phyloP scores from a whole-genome alignment of 768 basidiomycete genomes.

The Serendipita sp. region DNA sequence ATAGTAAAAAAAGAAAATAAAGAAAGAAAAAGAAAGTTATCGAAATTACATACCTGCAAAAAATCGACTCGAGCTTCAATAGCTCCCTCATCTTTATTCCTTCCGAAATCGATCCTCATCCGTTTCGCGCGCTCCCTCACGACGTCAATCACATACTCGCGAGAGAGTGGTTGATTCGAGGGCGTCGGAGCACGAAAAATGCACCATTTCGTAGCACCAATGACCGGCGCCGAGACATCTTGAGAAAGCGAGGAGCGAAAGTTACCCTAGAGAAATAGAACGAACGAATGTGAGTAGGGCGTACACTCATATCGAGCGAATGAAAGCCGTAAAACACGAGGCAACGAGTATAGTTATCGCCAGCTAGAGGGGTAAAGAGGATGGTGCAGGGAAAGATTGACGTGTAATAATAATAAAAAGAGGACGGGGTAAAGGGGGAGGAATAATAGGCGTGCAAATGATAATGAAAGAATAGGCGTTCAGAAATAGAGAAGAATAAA shows the following conservation, averaged over 20 bases:
- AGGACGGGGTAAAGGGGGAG: no score
- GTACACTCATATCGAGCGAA: no score
- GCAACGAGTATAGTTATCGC: no score
- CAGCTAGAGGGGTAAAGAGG: slow-evolving; percentile 5
- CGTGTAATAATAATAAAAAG: no score
- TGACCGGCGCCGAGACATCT: slow-evolving; percentile 22
- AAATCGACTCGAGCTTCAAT: slow-evolving; percentile 33
- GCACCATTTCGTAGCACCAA: slow-evolving; percentile 81
- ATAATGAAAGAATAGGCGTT: neutral
- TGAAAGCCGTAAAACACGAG: no score
- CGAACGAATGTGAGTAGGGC: no score
- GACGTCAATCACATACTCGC: slow-evolving; percentile 40
- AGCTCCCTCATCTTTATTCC: neutral
- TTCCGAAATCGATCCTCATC: slow-evolving; percentile 32
- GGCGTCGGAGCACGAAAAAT: slow-evolving; percentile 42
- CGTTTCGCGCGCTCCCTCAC: slow-evolving; percentile 55
- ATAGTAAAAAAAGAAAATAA: neutral
- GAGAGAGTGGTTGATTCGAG: slow-evolving; percentile 20
- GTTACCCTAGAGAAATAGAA: slow-evolving; percentile 38
- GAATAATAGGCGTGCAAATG: no score
- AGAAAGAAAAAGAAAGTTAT: slow-evolving; percentile 4
- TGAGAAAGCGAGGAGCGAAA: slow-evolving; percentile 33
- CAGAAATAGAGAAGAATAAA: slow-evolving; percentile 6
- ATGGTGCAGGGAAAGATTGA: neutral
- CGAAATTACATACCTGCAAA: slow-evolving; percentile 37